Evolutionary conservation across 1,284 basidiomycete genomes (phyloP), one percentile per base, ranked within the genome.

Genomic region (Malassezia nana): DNA sequence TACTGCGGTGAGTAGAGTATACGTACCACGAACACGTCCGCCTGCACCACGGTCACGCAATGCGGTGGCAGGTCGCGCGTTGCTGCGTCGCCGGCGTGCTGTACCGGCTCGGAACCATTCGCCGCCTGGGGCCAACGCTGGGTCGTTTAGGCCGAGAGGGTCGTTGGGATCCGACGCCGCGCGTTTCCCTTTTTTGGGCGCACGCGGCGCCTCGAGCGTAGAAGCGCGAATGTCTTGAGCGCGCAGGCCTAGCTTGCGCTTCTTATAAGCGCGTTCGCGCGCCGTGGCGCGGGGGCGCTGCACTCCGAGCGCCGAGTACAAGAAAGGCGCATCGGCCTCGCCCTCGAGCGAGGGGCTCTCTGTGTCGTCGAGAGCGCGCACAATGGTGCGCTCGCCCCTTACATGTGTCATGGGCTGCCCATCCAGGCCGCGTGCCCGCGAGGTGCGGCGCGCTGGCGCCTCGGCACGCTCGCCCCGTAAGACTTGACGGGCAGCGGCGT

Each of bases 101-200:
- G 12, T 22, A 29, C 39, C 38, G 15, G 25, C 31, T 12, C 31
- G 49, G 8, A 5, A 20, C 42, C 57, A 62, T 29, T 69, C 67
- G 32, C 67, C 67, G 12, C 67, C 67, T 2, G 60, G 62, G 32
- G 63, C 12, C 38, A 69, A 68, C 6, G 65, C 67, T 1, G 67
- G 67, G 26, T 70, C 67, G 31, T 65, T 57, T 45, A 70, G 59
- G 25, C 66, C 66, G 10, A 70, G 58, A 12, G 67, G 67, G 50
- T 70, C 67, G 53, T 67, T 63, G 38, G 59, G 44, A 33, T 41
- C 50, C 35, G 35, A n/a, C 20, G 29, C n/a, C 13, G 18, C 20
- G 22, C 24, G 1, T 6, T 6, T 13, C 18, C 39, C 29, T 38
- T 35, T 30, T 18, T 35, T 48, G 25, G 29, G 42, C 32, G 16